phyloP scores from a whole-genome alignment of 2,329 filamentous ascomycete species.

The Sphaerulina populicola region DNA sequence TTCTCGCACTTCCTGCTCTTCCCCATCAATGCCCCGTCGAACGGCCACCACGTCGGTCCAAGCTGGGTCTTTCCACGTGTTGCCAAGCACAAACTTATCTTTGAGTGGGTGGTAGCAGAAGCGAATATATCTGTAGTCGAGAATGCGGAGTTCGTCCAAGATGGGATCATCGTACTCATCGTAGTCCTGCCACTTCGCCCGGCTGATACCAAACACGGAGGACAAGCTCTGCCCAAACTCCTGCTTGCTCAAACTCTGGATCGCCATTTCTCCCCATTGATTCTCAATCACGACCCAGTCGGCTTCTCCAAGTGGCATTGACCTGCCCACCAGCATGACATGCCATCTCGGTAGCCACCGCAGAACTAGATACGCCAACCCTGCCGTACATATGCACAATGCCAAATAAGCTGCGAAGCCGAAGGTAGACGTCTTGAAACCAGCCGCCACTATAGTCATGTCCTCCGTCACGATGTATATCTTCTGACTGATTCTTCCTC shows the following conservation, averaged over 20 bases:
- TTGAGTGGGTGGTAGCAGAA: conserved; percentile 84
- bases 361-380: conserved; percentile 73
- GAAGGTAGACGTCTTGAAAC: conserved; percentile 67
- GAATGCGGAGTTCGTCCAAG: conserved; percentile 61
- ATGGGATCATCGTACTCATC: conserved; percentile 68
- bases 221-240: conserved; percentile 56
- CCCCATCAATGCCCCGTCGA: conserved; percentile 72
- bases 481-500: conserved; percentile 70
- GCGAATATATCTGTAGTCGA: conserved; percentile 90
- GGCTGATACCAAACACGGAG: conserved; percentile 60
- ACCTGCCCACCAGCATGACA: conserved; percentile 63
- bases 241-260: conserved; percentile 59
- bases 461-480: conserved; percentile 90
- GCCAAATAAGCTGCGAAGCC: conserved; percentile 62
- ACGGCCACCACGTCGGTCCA: conserved; percentile 74
- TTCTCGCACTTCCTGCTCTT: conserved; percentile 76
- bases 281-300: conserved; percentile 95
- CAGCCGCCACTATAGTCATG: conserved; percentile 84
- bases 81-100: conserved; percentile 79
- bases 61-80: conserved; percentile 85
- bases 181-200: conserved; percentile 56
- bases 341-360: conserved; percentile 87
- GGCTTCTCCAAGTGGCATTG: conserved; percentile 62
- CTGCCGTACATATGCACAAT: conserved; percentile 64
- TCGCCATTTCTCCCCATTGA: conserved; percentile 85